Conservation (phyloP, 331 rosid species). For the Cydonia oblonga region DNA sequence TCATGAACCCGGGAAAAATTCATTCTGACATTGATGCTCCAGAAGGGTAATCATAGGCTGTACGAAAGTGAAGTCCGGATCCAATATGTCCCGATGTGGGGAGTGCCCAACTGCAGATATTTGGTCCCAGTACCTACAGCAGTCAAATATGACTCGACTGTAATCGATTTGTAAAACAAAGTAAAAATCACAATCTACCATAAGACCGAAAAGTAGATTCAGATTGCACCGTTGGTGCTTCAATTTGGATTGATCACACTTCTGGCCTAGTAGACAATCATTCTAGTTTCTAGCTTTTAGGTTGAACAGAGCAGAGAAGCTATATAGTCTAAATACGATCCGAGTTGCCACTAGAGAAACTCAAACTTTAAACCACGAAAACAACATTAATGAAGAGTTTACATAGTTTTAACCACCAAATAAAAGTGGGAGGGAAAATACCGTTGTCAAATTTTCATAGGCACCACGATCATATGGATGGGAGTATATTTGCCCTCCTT, state of each 20-base stretch:
- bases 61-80: slow-evolving; percentile 63
- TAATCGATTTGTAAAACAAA: background rate
- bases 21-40: slow-evolving; percentile 32
- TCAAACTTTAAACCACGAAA: background rate
- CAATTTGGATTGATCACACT: background rate
- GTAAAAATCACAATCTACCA: background rate
- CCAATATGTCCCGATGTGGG: slow-evolving; percentile 66
- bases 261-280: background rate
- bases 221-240: background rate
- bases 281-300: background rate
- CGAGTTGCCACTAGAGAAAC: background rate
- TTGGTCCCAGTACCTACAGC: slow-evolving; percentile 79
- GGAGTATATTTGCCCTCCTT: slow-evolving; percentile 75
- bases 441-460: slow-evolving; percentile 68
- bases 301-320: background rate
- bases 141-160: slow-evolving; percentile 18
- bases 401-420: background rate
- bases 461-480: slow-evolving; percentile 96
- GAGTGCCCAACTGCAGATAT: slow-evolving; percentile 60
- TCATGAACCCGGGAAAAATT: slow-evolving; percentile 13
- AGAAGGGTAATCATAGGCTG: slow-evolving; percentile 33
- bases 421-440: slow-evolving; percentile 20
- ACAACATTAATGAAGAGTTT: background rate
- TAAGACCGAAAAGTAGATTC: background rate
- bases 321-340: background rate